Evolutionary conservation across 495 filamentous ascomycete genomes (phyloP), one percentile per base, ranked within the genome.

Genomic region (Penicillium alfredii): DNA sequence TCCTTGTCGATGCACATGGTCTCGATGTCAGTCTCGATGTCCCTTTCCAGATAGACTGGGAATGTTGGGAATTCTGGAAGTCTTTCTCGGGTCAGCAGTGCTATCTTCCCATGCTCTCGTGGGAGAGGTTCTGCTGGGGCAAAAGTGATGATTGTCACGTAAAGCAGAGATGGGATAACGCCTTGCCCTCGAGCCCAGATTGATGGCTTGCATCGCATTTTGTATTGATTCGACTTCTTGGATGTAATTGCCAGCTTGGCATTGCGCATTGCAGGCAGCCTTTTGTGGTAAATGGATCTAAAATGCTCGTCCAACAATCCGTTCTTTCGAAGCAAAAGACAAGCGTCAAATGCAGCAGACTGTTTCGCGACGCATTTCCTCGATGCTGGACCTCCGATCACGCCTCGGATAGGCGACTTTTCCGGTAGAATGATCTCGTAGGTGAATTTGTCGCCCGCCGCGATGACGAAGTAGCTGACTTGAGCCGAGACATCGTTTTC

Each of bases 261-360:
- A 59, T 97, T 97, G 27, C 86, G 74, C 87, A 94, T 95, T 5
- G 69, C 75, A 3, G 87, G 89, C 2, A 89, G 63, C 25, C 77
- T 68, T 46, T 83, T 90, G 15, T 73, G 78, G 38, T 84, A 85
- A 3, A 73, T 76, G 0, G 92, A 84, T 33, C 79, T 67, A 6
- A 96, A 69, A 48, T 87, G 60, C 4, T 75, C 72, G 58, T 95
- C 80, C 0, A 98, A 60, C 40, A 85, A 75, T 6, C 73, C 70
- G 25, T 72, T 68, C 38, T 76, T 74, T 15, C 81, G 68, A 4
- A 98, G 72, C 35, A 77, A 38, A 3, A 92, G 44, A 47, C 88
- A 95, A 27, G 83, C 74, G 51, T 92, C 82, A 53, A 92, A 97
- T 3, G 92, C 92, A 9, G 87, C 92, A 6, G 88, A 82, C 45